Evolutionary conservation across 768 basidiomycete genomes (phyloP), one percentile per base, ranked within the genome.

Genomic region (Russula sp.): DNA sequence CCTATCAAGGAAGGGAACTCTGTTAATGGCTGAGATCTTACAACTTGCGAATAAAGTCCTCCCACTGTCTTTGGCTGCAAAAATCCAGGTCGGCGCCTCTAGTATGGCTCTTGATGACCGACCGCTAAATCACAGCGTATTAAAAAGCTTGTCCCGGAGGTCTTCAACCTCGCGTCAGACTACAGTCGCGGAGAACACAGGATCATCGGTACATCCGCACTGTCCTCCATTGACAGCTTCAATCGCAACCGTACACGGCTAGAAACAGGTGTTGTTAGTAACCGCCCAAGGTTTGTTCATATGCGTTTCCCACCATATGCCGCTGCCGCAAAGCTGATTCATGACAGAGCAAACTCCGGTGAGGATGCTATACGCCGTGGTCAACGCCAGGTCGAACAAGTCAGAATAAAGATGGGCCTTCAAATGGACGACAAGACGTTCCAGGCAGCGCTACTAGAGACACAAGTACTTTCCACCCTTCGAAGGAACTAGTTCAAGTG

Each of bases 381-480:
- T 13, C 95, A 97, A 74, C 80, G 91, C 64, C 92, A 94, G 68
- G 88, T 95, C 2, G 93, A 97, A 69, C 90, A 94, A 69, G 87
- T 84, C 31, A 94, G 91, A 74, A 79, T 97, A 58, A 92, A 94
- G 72, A 82, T 89, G 71, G 89, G 88, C 63, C 85, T 97, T 82
- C 90, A 93, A 75, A 91, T 98, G 84, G 97, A 99, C 72, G 97
- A 98, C 73, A 87, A 82, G 72, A 83, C 88, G 4, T 99, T 98
- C 75, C 92, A 95, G 70, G 78, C 86, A 4, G 82, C 80, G 45
- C 77, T 99, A 55, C 79, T 94, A 22, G 94, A 97, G 69, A 92
- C 93, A 2, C 91, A 94, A 75, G 93, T 93, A 72, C 7, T 42
- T 44, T 44, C 27, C 13, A 27, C 14, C 22, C 14, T 49, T 62